phyloP scores from a whole-genome alignment of 1,284 basidiomycete species.

The Termitomyces sp. region DNA sequence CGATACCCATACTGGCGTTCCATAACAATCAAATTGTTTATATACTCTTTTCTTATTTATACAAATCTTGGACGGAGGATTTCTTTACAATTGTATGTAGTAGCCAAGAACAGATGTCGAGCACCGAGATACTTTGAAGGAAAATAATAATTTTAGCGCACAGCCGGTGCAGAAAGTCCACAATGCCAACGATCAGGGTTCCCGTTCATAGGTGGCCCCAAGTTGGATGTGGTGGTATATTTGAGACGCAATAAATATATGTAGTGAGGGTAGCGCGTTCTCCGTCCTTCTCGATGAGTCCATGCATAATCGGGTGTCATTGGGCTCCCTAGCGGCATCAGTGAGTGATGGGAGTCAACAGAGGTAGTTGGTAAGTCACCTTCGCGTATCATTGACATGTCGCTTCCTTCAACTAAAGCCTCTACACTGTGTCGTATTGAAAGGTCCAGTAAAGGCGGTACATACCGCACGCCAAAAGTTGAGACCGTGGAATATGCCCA shows the following conservation, averaged over 20 bases:
- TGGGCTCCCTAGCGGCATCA: conserved; percentile 38
- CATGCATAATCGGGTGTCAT: conserved; percentile 59
- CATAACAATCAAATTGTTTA: background rate
- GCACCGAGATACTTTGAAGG: conserved; percentile 5
- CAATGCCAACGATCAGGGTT: background rate
- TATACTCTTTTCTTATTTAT: background rate
- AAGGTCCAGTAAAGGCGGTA: conserved; percentile 65
- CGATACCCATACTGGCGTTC: background rate
- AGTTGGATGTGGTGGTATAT: conserved; percentile 9
- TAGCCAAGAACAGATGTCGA: conserved; percentile 8
- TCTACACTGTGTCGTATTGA: conserved; percentile 77
- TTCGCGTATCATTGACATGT: conserved; percentile 67
- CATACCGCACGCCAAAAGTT: conserved; percentile 79
- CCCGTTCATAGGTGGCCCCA: conserved; percentile 1
- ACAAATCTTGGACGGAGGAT: background rate
- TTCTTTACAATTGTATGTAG: conserved; percentile 3
- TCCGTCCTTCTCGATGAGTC: conserved; percentile 64
- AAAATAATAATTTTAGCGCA: conserved; percentile 3
- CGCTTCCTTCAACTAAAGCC: conserved; percentile 88
- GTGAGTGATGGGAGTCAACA: conserved; percentile 3
- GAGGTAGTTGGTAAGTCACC: conserved; percentile 29
- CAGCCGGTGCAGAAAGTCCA: conserved; percentile 4
- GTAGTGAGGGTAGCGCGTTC: conserved; percentile 45
- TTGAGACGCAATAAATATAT: background rate
- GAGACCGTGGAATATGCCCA: conserved; percentile 86